phyloP scores from a whole-genome alignment of 1,139 yeast species.

The Candida neerlandica region DNA sequence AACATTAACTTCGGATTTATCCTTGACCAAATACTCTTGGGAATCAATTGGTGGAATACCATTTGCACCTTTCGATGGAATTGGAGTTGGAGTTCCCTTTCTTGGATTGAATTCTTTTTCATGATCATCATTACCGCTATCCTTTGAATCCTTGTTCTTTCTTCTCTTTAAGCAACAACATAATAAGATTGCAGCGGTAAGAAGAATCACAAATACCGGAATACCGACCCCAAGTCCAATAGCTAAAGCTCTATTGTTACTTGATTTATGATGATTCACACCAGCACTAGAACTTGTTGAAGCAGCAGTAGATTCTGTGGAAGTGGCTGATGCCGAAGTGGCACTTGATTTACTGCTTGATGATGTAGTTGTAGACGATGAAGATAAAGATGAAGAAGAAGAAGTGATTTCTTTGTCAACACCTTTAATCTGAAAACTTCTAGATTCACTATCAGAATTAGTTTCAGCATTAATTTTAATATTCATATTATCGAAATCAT shows the following conservation, averaged over 20 bases:
- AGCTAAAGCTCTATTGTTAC: slow-evolving; percentile 53
- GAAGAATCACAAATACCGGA: slow-evolving; percentile 56
- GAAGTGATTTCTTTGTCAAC: slow-evolving; percentile 34
- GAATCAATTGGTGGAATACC: slow-evolving; percentile 4
- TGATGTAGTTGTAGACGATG: slow-evolving; percentile 28
- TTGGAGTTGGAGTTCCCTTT: not conserved
- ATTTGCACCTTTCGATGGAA: slow-evolving; percentile 1
- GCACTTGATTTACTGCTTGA: slow-evolving; percentile 27
- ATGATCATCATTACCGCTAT: slow-evolving; percentile 19
- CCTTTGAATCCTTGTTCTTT: slow-evolving; percentile 28
- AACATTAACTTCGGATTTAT: slow-evolving; percentile 33
- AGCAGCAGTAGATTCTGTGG: slow-evolving; percentile 22
- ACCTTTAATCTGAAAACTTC: slow-evolving; percentile 60
- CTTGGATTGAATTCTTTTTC: not conserved
- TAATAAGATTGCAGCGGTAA: slow-evolving; percentile 53
- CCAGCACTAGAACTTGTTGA: slow-evolving; percentile 21
- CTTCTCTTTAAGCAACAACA: slow-evolving; percentile 61
- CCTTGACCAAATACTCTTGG: slow-evolving; percentile 7
- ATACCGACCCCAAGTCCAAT: slow-evolving; percentile 89
- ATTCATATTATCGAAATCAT: slow-evolving; percentile 48
- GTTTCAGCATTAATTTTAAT: slow-evolving; percentile 58
- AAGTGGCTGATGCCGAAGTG: slow-evolving; percentile 25
- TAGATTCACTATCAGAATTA: slow-evolving; percentile 33
- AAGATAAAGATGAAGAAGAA: slow-evolving; percentile 23
- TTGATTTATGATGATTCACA: slow-evolving; percentile 11